Percentiles rank a stretch among this genome's conserved stretches.
Evolutionary conservation across 192 early-diverging fungal genomes (phyloP).

Genomic region (Mortierella hygrophila): DNA sequence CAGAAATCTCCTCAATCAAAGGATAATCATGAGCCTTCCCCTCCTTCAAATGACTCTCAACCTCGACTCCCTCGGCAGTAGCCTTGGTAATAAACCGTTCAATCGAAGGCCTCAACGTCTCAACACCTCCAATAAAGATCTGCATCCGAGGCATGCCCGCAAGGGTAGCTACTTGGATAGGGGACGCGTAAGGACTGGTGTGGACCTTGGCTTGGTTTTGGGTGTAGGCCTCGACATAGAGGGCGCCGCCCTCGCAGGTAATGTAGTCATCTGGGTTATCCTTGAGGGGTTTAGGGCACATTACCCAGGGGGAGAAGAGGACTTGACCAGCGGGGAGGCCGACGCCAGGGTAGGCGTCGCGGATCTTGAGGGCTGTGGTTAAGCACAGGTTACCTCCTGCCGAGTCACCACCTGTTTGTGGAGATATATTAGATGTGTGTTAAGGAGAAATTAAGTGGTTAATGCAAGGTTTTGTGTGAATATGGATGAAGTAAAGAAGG

Average conservation of each 20-base stretch:
- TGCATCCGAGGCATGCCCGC: conserved; percentile 29
- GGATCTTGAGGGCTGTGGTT: conserved; percentile 42
- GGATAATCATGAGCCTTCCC: conserved; percentile 35
- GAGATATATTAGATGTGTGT: background rate
- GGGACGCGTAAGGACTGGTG: conserved; percentile 30
- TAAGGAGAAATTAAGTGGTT: background rate
- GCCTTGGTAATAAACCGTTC: conserved; percentile 44
- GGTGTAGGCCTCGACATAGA: conserved; percentile 37
- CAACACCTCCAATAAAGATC: conserved; percentile 43
- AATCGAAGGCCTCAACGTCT: conserved; percentile 43
- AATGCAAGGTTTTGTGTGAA: background rate
- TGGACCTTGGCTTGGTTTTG: conserved; percentile 25
- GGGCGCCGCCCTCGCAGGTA: conserved; percentile 2
- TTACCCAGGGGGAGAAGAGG: conserved; percentile 51
- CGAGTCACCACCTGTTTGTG: conserved; percentile 40
- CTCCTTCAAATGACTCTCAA: conserved; percentile 19
- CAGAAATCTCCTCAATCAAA: conserved; percentile 39
- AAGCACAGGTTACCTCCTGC: conserved; percentile 54
- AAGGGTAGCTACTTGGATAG: conserved; percentile 28
- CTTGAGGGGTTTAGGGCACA: conserved; percentile 44
- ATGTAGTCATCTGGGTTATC: conserved; percentile 35
- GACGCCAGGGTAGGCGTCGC: conserved; percentile 32
- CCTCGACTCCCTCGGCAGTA: conserved; percentile 29
- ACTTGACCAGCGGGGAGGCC: conserved; percentile 40
- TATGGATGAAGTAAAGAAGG: background rate